Evolutionary conservation across 306 rosid species (phyloP).

Genomic region (Trifolium pratense): DNA sequence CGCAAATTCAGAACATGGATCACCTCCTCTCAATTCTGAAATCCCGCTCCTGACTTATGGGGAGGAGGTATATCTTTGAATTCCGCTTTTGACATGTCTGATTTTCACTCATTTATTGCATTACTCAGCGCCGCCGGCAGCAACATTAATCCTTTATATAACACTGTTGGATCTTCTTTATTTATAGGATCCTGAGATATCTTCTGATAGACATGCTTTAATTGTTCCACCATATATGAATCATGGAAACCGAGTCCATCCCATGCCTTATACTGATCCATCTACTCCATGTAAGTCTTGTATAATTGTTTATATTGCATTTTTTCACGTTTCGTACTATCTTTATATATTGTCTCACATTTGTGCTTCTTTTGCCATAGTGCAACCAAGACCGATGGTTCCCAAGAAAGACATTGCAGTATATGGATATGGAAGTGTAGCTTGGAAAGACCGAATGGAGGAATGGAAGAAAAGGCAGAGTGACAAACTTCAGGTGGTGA

Average conservation of each 20-base stretch:
- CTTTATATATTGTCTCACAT: constrained; percentile 34
- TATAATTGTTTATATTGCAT: constrained; percentile 5
- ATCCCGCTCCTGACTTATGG: constrained; percentile 91
- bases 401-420: constrained; percentile 93
- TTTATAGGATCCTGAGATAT: constrained; percentile 79
- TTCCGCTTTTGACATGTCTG: constrained; percentile 19
- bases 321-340: constrained; percentile 9
- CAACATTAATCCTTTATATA: background rate
- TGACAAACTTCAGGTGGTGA: constrained; percentile 91
- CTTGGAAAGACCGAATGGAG: constrained; percentile 97
- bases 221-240: constrained; percentile 79
- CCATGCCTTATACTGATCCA: constrained; percentile 70
- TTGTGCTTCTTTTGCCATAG: constrained; percentile 45
- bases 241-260: constrained; percentile 74
- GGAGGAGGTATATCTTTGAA: constrained; percentile 71
- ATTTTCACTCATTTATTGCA: constrained; percentile 3
- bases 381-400: constrained; percentile 96
- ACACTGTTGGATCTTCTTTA: constrained; percentile 30
- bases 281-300: constrained; percentile 66
- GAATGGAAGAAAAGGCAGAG: constrained; percentile 92
- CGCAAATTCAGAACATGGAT: constrained; percentile 57
- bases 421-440: constrained; percentile 97
- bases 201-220: constrained; percentile 83
- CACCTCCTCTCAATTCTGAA: constrained; percentile 72
- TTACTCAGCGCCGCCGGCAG: background rate